These are phyloP conservation scores for Chlamydomonas incerta DNA, from an alignment of 139 green algal species.

Conservation along the genomic window DNA sequence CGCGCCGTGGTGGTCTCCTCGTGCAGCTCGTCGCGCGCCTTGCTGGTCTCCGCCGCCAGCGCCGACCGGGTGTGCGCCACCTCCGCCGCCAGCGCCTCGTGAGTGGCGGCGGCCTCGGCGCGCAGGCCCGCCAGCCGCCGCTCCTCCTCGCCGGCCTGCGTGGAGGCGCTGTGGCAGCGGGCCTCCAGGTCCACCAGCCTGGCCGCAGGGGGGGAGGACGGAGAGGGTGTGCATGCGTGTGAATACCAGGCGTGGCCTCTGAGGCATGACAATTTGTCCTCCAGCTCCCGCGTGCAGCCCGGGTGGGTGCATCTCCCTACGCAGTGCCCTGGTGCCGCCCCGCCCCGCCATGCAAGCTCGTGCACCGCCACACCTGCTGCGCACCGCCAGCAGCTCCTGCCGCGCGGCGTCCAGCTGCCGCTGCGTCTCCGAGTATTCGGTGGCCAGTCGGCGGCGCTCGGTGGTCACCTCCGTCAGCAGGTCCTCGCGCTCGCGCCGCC, in stretches of 20 bases:
- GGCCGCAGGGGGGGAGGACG: not conserved
- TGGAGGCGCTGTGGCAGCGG: slow-evolving; percentile 29
- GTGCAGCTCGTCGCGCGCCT: not conserved
- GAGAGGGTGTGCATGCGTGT: not conserved
- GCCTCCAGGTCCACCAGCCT: slow-evolving; percentile 62
- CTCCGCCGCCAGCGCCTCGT: not conserved
- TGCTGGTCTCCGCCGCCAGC: not conserved
- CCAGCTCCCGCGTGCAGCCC: too few species aligned
- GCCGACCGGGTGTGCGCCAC: not conserved
- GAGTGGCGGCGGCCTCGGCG: not conserved
- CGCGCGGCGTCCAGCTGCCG: slow-evolving; percentile 51
- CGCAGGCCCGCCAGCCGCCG: slow-evolving; percentile 15
- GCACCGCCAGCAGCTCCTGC: slow-evolving; percentile 55
- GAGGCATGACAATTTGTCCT: too few species aligned
- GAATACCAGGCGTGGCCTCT: too few species aligned
- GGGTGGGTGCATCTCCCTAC: too few species aligned
- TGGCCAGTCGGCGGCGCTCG: slow-evolving; percentile 44
- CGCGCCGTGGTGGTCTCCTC: not conserved
- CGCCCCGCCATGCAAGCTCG: too few species aligned
- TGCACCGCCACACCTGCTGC: slow-evolving; percentile 32
- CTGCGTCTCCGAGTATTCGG: slow-evolving; percentile 51
- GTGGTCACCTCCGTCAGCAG: slow-evolving; percentile 52
- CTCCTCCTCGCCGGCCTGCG: slow-evolving; percentile 52
- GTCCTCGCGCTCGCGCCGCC: slow-evolving; percentile 56
- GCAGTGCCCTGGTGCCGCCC: too few species aligned